Conservation (phyloP, 331 rosid genomes). For the Telfairia occidentalis region DNA sequence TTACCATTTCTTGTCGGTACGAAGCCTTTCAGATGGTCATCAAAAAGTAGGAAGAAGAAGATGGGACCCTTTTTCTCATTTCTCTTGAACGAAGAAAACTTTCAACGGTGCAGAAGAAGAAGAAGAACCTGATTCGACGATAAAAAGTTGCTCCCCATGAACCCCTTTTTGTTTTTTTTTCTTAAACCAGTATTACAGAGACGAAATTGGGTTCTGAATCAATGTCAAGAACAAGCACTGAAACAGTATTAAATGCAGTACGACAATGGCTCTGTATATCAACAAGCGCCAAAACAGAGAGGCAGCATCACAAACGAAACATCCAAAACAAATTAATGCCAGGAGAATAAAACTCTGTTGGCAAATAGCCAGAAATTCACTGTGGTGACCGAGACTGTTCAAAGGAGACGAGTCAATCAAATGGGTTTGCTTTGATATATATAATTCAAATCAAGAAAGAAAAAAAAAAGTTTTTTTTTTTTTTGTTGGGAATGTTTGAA, state of each 20-base stretch:
- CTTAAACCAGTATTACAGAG: slow-evolving; percentile 27
- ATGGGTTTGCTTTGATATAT: slow-evolving; percentile 11
- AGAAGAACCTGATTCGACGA: neutral
- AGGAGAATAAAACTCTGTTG: slow-evolving; percentile 21
- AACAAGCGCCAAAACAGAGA: slow-evolving; percentile 28
- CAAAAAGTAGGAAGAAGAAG: slow-evolving; percentile 15
- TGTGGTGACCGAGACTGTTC: slow-evolving; percentile 43
- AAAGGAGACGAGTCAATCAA: slow-evolving; percentile 15
- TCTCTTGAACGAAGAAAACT: neutral
- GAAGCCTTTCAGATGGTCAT: slow-evolving; percentile 25
- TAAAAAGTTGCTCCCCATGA: neutral
- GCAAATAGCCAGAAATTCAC: slow-evolving; percentile 23
- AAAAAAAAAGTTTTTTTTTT: neutral
- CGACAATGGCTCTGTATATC: slow-evolving; percentile 25
- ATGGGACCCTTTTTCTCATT: neutral
- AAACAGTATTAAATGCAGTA: slow-evolving; percentile 47
- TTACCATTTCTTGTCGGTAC: slow-evolving; percentile 32
- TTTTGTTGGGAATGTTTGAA: neutral
- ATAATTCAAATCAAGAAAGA: slow-evolving; percentile 20
- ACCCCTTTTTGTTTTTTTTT: slow-evolving; percentile 20
- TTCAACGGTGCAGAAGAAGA: neutral
- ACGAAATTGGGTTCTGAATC: slow-evolving; percentile 29
- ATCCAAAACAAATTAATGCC: slow-evolving; percentile 51
- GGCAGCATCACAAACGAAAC: slow-evolving; percentile 13
- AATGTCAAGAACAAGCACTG: slow-evolving; percentile 35